Base-by-base conservation (phyloP, 1,284 basidiomycete species). In the Cryptococcus sp. region DNA sequence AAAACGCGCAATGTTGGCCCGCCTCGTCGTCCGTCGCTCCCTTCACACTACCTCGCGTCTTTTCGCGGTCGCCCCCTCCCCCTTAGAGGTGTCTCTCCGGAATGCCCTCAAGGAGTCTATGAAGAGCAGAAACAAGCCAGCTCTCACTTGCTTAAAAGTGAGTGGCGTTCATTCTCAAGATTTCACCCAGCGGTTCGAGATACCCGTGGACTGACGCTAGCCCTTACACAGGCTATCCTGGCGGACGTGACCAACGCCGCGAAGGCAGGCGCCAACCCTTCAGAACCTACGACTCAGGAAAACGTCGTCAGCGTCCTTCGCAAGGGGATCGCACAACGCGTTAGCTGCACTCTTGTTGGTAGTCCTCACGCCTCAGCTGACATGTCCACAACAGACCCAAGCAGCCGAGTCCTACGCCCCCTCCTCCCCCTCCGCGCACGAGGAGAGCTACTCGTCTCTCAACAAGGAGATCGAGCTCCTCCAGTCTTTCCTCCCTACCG, bases 61-160 rank as follows among this genome's bases (percentile, higher is more conserved):
- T 6, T 42, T 54, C 37, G 49, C 53, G 3, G 53, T 56, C 5
- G 50, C 61, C 36, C 37, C 40, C 38, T 65, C 64, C 1, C 52
- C 62, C 2, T 46, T 72, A 18, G 73, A 72, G 51, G 11, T 50
- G 8, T 49, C 53, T 5, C 65, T 76, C 8, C 65, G 74, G 56
- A 66, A 72, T 61, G 70, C 69, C 3, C 62, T 76, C 56, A 76
- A 76, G 61, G 52, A 65, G n/a, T 72, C 74, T n/a, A 76, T 76
- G 74, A 76, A 76, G 57, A 56, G 68, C 13, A 67, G 65, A 43
- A 69, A 76, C 61, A 66, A 61, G 52, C 65, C 69, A 16, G 64
- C 70, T 16, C 61, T 68, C 6, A 58, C 64, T 2, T 64, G 61
- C 24, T 51, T 75, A 53, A 76, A 76, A 65, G 73, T 72, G 48